Conservation (phyloP, 2,329 filamentous ascomycete species). For the Diplocarpon rosae region DNA sequence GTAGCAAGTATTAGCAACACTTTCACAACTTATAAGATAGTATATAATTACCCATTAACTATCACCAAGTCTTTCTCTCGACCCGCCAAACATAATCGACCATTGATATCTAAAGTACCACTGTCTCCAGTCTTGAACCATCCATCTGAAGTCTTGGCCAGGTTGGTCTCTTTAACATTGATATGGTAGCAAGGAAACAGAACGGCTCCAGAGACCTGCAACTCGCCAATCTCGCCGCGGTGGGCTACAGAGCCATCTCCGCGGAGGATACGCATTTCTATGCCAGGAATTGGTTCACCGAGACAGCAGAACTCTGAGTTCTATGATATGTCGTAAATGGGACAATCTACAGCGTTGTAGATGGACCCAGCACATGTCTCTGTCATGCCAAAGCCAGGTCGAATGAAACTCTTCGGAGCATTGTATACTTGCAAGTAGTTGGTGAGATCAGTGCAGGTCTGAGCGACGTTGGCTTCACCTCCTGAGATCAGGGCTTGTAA, state of each 20-base stretch:
- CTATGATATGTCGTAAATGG: slow-evolving; percentile 29
- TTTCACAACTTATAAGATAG: too few relatives aligned
- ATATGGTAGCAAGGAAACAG: slow-evolving; percentile 44
- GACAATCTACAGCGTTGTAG: slow-evolving; percentile 31
- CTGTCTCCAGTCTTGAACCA: slow-evolving; percentile 35
- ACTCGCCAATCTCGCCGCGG: slow-evolving; percentile 26
- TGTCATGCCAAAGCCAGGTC: slow-evolving; percentile 38
- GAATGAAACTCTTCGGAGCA: slow-evolving; percentile 28
- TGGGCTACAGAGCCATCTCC: slow-evolving; percentile 5
- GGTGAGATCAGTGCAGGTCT: slow-evolving; percentile 26
- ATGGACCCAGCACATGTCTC: slow-evolving; percentile 42
- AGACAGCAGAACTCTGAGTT: slow-evolving; percentile 28
- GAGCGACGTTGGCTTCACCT: slow-evolving; percentile 34
- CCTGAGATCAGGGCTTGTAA: slow-evolving; percentile 31
- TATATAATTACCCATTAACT: slow-evolving; percentile 31
- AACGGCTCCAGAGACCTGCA: slow-evolving; percentile 35
- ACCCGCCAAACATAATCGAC: slow-evolving; percentile 30
- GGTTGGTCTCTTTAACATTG: slow-evolving; percentile 38
- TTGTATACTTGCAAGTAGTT: slow-evolving; percentile 26
- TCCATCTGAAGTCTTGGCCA: slow-evolving; percentile 41
- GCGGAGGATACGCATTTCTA: slow-evolving; percentile 30
- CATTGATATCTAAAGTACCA: slow-evolving; percentile 27
- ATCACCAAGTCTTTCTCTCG: slow-evolving; percentile 34
- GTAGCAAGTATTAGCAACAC: slow-evolving; percentile 9
- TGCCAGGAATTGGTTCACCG: slow-evolving; percentile 30